A percentile compares a stretch with the other conserved stretches of the same genome.
Evolutionary conservation across 495 filamentous ascomycete species (phyloP).

Genomic region (Neurospora tetrasperma): DNA sequence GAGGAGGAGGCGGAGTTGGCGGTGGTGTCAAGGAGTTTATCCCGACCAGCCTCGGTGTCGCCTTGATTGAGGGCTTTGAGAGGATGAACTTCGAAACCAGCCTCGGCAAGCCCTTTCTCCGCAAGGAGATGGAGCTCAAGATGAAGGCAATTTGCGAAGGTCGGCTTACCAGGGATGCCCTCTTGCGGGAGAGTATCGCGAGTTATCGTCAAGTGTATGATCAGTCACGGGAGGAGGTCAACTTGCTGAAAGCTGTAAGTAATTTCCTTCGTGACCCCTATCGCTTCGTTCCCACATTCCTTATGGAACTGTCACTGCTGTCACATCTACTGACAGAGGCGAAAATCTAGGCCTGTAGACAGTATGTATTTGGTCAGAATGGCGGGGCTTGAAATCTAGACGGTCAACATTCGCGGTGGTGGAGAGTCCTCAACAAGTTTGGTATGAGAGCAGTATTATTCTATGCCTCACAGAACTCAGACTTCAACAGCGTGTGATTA

Average conservation of each 20-base stretch:
- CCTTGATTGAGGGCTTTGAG: constrained; percentile 87
- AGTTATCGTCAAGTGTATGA: constrained; percentile 80
- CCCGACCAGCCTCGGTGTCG: constrained; percentile 80
- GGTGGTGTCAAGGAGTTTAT: constrained; percentile 72
- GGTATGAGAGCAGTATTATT: background rate
- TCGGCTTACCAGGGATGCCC: constrained; percentile 55
- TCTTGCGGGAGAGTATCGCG: constrained; percentile 69
- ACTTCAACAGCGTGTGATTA: background rate
- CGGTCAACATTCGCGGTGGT: background rate
- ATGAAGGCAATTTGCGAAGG: constrained; percentile 96
- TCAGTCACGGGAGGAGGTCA: constrained; percentile 61
- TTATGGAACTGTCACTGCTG: background rate
- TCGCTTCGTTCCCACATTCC: background rate
- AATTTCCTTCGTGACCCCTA: background rate
- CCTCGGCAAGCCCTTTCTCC: constrained; percentile 89
- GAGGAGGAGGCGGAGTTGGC: constrained; percentile 29
- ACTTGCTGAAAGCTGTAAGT: constrained; percentile 63
- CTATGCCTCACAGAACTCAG: background rate
- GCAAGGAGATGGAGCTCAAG: constrained; percentile 92
- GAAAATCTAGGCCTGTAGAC: constrained; percentile 32
- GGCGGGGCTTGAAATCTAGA: constrained; percentile 8
- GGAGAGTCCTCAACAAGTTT: background rate
- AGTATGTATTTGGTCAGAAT: constrained; percentile 31
- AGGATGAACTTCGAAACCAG: constrained; percentile 82
- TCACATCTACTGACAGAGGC: background rate